Base-by-base conservation (phyloP, 2,329 filamentous ascomycete species). In the Diaporthe velutina region DNA sequence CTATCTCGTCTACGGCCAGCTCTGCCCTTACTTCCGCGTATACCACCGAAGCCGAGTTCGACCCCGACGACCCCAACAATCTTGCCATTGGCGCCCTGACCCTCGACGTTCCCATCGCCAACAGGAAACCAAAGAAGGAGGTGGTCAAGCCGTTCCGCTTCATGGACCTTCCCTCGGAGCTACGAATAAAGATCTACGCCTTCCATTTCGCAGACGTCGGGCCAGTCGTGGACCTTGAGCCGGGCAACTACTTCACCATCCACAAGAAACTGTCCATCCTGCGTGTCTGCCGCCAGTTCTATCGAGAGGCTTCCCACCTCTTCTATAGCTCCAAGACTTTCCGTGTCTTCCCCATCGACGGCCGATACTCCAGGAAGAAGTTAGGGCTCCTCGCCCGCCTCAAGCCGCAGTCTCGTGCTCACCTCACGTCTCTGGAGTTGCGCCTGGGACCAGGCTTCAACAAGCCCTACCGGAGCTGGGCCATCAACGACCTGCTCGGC, bases 371-470 rank as follows among this genome's bases (percentile, higher is more conserved):
- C 85, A 93, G 94, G 83, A 92, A 91, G 40, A 94, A 94, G 84
- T 90, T 90, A 78, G 93, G 93, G 1, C 85, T 96, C 0, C 86
- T 96, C 38, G 89, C 92, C 8, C 91, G 93, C 25, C 83, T 96
- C 72, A 90, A 91, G 28, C 83, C 89, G 0, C 85, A 84, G 40
- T 92, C 93, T 81, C 89, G 93, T 45, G 84, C 85, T 22, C 88
- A 84, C 60, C 86, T 96, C 58, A 91, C 88, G 0, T 89, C 89
- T 0, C 84, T 96, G 3, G 92, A 96, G 82, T 83, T 96, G 71
- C 90, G 93, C 3, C 85, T 96, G 0, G 94, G 94, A 0, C 93
- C 93, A 0, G 93, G 93, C 28, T 96, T 93, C 90, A 91, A 86
- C 76, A 89, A 89, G 74, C 93, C 94, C 19, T 94, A 94, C 1